These are phyloP conservation scores for Talinum fruticosum DNA, from an alignment of 148 eudicot species.

Conservation along the genomic window DNA sequence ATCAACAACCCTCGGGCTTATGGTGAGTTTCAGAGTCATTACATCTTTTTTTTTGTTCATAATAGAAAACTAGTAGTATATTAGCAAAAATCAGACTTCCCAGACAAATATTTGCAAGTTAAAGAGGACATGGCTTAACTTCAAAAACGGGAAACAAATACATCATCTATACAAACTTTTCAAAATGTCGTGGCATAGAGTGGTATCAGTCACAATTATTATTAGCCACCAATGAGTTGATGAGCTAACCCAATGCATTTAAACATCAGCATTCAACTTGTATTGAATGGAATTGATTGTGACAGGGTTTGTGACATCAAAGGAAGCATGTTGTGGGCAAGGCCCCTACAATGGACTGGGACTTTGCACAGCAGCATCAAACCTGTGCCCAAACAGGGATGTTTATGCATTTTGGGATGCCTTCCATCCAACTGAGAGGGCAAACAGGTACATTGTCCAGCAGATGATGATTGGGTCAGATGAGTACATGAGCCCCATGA, in stretches of 20 bases:
- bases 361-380: slow-evolving; percentile 51
- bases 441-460: slow-evolving; percentile 51
- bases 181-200: no score
- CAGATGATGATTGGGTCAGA: slow-evolving; percentile 45
- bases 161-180: no score
- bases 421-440: slow-evolving; percentile 69
- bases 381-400: slow-evolving; percentile 46
- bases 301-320: slow-evolving; percentile 65
- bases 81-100: no score
- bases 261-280: neutral
- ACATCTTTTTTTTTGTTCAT: no score
- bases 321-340: slow-evolving; percentile 76
- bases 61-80: no score
- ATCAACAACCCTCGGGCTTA: slow-evolving; percentile 53
- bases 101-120: no score
- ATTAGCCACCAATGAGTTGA: neutral
- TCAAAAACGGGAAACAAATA: no score
- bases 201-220: neutral
- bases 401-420: slow-evolving; percentile 72
- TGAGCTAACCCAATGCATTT: neutral
- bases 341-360: slow-evolving; percentile 79
- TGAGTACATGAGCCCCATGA: slow-evolving; percentile 72
- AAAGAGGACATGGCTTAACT: no score
- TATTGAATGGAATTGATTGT: neutral
- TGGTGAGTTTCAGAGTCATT: slow-evolving; percentile 39